Conservation (phyloP, 345 rosid genomes). For the Sonneratia alba region DNA sequence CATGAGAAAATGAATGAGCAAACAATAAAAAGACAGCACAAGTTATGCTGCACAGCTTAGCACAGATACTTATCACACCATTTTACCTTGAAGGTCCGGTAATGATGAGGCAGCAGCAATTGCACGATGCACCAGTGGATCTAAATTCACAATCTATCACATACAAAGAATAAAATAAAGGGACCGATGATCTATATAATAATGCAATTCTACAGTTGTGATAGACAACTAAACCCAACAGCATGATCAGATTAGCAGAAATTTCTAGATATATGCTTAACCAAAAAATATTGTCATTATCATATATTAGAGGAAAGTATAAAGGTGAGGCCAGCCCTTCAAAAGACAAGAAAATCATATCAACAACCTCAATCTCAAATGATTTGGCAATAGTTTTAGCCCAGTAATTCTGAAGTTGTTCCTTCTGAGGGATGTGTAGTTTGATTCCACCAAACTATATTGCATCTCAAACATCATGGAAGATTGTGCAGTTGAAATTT, state of each 20-base stretch:
- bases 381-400: background rate
- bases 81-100: constrained; percentile 71
- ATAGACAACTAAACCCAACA: background rate
- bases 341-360: background rate
- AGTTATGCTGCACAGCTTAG: background rate
- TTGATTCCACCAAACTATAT: background rate
- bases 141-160: constrained; percentile 63
- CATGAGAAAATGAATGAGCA: background rate
- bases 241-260: background rate
- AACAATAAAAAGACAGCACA: background rate
- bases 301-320: background rate
- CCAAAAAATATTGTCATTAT: background rate
- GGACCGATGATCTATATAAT: background rate
- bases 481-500: background rate
- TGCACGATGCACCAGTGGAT: constrained; percentile 74
- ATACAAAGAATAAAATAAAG: constrained; percentile 2
- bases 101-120: constrained; percentile 50
- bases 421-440: background rate
- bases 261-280: background rate
- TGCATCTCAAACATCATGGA: background rate
- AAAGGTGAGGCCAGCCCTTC: background rate
- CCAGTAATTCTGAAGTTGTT: background rate
- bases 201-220: background rate
- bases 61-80: constrained; percentile 6
- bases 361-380: background rate